Evolutionary conservation across 805 yeast genomes (phyloP), one percentile per base, ranked within the genome.

Genomic region (Sugiyamaella lignohabitans): DNA sequence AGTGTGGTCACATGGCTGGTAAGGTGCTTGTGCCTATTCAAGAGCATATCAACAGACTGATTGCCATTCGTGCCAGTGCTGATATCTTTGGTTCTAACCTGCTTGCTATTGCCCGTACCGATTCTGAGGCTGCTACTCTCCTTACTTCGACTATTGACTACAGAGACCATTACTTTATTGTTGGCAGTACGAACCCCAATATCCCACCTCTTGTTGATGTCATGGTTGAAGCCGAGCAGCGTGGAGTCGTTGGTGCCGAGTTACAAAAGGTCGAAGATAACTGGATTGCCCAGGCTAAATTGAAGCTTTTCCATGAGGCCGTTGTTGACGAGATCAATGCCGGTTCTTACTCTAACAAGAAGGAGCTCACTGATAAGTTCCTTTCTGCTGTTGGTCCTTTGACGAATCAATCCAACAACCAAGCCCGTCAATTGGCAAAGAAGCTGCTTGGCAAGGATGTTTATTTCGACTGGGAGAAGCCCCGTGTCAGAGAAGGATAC

Each of bases 1-100:
- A 91, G 73, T 91, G 98, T 73, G 98, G 98, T 52, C 98, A 91
- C 71, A 91, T 91, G 98, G 97, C 95, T 56, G 98, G 98, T 60
- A 87, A 93, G 70, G 97, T 93, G 45, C 79, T 91, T 58, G 96
- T 91, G 53, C 98, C 98, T 53, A 93, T 88, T 50, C 96, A 88
- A 71, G 98, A 91, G 73, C 98, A 91, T 71, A 86, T 91, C 69
- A 88, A 87, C 73, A 80, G 98, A 67, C 75, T 91, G 65, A 82
- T 87, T 55, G 94, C 97, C 42, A 86, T 91, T 61, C 83, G 98
- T 69, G 87, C 95, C 53, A 80, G 94, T 61, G 96, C 97, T 42
- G 98, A 91, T 70, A 84, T 89, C 53, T 80, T 87, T 70, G 93
- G 95, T 44, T 78, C 88, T 38, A 88, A 88, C 62, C 75, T 91